Evolutionary conservation across 2,329 filamentous ascomycete species (phyloP).

Genomic region (Stemphylium beticola): DNA sequence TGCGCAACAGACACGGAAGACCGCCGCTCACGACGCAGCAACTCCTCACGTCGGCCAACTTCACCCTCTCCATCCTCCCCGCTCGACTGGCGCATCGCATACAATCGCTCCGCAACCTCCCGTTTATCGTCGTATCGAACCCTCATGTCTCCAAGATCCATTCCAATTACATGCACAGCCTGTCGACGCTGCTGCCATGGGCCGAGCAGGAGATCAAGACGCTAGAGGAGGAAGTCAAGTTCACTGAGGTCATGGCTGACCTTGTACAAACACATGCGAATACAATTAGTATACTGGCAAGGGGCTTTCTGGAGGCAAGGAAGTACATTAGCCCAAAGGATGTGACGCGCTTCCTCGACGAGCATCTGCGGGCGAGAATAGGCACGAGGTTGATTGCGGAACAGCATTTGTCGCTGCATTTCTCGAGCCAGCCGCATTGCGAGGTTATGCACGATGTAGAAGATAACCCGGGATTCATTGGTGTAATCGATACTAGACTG

Average conservation of each 20-base stretch:
- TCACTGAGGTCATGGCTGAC: slow-evolving; percentile 91
- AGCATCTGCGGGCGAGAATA: slow-evolving; percentile 90
- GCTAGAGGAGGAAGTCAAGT: slow-evolving; percentile 85
- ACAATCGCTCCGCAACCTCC: slow-evolving; percentile 88
- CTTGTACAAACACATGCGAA: slow-evolving; percentile 94
- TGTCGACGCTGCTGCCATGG: slow-evolving; percentile 89
- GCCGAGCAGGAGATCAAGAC: slow-evolving; percentile 74
- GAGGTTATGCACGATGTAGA: slow-evolving; percentile 56
- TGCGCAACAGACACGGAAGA: slow-evolving; percentile 67
- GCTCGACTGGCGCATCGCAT: slow-evolving; percentile 93
- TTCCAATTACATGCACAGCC: slow-evolving; percentile 91
- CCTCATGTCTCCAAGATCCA: slow-evolving; percentile 94
- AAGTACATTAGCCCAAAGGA: slow-evolving; percentile 84
- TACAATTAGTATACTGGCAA: slow-evolving; percentile 89
- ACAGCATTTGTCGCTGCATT: slow-evolving; percentile 92
- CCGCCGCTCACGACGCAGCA: slow-evolving; percentile 82
- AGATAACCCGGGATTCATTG: slow-evolving; percentile 72
- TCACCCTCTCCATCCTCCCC: slow-evolving; percentile 89
- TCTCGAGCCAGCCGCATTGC: slow-evolving; percentile 73
- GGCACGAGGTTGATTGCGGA: slow-evolving; percentile 93
- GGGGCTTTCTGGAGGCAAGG: slow-evolving; percentile 90
- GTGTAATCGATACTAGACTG: slow-evolving; percentile 91
- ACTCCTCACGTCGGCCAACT: slow-evolving; percentile 89
- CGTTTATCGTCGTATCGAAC: slow-evolving; percentile 98
- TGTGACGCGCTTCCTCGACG: slow-evolving; percentile 91